These are phyloP conservation scores for Diaporthe sp. DNA, from an alignment of 2,329 filamentous ascomycete species.

Conservation along the genomic window DNA sequence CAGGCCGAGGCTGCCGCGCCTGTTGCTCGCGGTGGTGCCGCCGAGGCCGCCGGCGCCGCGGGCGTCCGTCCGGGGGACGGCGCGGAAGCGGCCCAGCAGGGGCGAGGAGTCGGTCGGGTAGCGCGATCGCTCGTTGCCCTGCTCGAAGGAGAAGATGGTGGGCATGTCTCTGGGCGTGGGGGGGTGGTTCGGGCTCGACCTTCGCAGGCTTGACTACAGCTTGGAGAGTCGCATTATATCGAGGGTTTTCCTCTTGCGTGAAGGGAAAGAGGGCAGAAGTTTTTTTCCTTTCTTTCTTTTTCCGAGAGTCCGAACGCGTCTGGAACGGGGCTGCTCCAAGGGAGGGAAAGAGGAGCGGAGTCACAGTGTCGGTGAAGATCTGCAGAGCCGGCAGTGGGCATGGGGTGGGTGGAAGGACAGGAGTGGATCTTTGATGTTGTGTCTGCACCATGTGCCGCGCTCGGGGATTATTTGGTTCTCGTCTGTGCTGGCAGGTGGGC, in stretches of 20 bases:
- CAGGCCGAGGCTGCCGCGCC: constrained; percentile 56
- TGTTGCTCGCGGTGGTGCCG: constrained; percentile 20
- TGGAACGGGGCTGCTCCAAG: not conserved
- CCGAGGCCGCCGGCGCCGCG: constrained; percentile 22
- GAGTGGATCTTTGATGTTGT: constrained; percentile 13
- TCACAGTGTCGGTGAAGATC: constrained; percentile 33
- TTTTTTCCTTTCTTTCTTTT: not conserved
- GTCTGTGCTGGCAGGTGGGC: constrained; percentile 30
- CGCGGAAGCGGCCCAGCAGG: constrained; percentile 75
- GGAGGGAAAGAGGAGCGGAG: constrained; percentile 10
- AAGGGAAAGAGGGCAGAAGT: not conserved
- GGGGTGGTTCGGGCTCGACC: constrained; percentile 33
- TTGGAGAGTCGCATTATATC: constrained; percentile 36
- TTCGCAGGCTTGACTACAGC: constrained; percentile 41
- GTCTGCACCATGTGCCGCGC: constrained; percentile 1
- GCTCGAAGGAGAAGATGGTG: constrained; percentile 77
- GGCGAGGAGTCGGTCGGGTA: constrained; percentile 67
- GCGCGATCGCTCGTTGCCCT: constrained; percentile 70
- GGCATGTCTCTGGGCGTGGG: constrained; percentile 62
- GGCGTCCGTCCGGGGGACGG: constrained; percentile 62
- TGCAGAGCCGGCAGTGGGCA: constrained; percentile 6
- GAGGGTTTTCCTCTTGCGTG: not conserved
- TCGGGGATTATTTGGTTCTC: constrained; percentile 25
- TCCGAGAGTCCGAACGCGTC: not conserved
- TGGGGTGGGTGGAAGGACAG: not conserved